Conservation (phyloP, 78 protist species). For the Dictyostelium firmibasis region DNA sequence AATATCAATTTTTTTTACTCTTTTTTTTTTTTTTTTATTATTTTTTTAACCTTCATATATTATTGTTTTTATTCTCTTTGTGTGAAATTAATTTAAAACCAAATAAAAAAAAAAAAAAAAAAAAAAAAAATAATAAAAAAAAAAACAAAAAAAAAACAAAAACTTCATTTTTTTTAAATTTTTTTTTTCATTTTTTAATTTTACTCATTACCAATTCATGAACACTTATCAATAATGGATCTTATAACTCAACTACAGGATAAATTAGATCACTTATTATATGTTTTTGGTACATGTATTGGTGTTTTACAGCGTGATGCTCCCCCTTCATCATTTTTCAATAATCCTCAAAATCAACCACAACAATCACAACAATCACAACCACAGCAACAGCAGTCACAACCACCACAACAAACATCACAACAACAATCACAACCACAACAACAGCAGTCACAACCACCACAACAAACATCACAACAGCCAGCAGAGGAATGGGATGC, state of each 20-base stretch:
- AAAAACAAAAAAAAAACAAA: too few relatives aligned
- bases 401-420: not conserved
- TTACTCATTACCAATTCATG: not conserved
- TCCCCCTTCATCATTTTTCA: constrained; percentile 31
- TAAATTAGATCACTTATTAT: constrained; percentile 49
- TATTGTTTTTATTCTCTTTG: too few relatives aligned
- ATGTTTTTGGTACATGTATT: constrained; percentile 65
- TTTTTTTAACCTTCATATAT: too few relatives aligned
- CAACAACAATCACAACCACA: not conserved
- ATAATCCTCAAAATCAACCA: not conserved
- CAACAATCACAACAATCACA: not conserved
- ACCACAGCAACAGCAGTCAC: not conserved
- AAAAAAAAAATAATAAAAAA: too few relatives aligned
- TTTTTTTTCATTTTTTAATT: too few relatives aligned
- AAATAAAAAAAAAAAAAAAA: too few relatives aligned
- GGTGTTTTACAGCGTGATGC: constrained; percentile 78
- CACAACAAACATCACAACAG: not conserved
- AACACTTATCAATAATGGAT: constrained; percentile 1
- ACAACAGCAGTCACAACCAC: not conserved
- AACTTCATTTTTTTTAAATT: too few relatives aligned
- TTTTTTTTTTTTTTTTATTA: too few relatives aligned
- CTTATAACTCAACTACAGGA: constrained; percentile 55
- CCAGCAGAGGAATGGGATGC: constrained; percentile 10
- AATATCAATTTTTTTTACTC: too few relatives aligned
- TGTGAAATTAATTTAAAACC: too few relatives aligned